phyloP scores from a whole-genome alignment of 768 basidiomycete genomes.

The Mycena amicta region DNA sequence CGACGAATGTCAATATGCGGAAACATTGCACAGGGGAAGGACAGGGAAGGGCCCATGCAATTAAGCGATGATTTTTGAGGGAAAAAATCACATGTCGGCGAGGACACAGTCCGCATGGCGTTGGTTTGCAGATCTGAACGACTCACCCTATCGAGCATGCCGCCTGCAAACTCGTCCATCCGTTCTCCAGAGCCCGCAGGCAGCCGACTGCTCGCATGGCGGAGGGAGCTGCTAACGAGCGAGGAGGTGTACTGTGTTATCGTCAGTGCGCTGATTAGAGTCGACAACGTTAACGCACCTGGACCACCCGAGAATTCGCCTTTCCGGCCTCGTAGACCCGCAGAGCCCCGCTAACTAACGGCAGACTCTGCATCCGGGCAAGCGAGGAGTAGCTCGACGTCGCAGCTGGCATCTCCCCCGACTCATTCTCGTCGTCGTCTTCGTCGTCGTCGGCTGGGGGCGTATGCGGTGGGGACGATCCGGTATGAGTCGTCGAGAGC shows the following conservation, averaged over 20 bases:
- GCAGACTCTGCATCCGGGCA: slow-evolving; percentile 64
- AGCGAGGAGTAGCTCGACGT: slow-evolving; percentile 38
- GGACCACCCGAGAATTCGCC: slow-evolving; percentile 81
- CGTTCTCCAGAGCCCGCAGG: slow-evolving; percentile 68
- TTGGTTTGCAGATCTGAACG: background rate
- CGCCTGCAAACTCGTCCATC: slow-evolving; percentile 86
- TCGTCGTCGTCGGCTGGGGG: slow-evolving; percentile 7
- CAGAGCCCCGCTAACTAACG: slow-evolving; percentile 73
- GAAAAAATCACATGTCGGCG: background rate
- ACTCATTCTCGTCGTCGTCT: background rate
- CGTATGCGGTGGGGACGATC: slow-evolving; percentile 13
- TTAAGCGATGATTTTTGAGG: background rate
- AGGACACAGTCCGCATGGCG: no score
- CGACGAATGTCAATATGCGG: slow-evolving; percentile 2
- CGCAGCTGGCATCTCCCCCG: slow-evolving; percentile 16
- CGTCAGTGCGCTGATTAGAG: slow-evolving; percentile 25
- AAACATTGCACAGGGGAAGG: background rate
- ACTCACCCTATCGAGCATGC: slow-evolving; percentile 82
- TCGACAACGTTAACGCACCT: slow-evolving; percentile 47
- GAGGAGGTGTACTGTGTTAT: slow-evolving; percentile 89
- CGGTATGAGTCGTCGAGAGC: slow-evolving; percentile 10
- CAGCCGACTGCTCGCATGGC: slow-evolving; percentile 78
- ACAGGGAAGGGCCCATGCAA: background rate
- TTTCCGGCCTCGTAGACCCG: slow-evolving; percentile 82
- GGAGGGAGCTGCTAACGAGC: slow-evolving; percentile 76